phyloP scores from a whole-genome alignment of 2,329 filamentous ascomycete species.

The Trichoderma sp. region DNA sequence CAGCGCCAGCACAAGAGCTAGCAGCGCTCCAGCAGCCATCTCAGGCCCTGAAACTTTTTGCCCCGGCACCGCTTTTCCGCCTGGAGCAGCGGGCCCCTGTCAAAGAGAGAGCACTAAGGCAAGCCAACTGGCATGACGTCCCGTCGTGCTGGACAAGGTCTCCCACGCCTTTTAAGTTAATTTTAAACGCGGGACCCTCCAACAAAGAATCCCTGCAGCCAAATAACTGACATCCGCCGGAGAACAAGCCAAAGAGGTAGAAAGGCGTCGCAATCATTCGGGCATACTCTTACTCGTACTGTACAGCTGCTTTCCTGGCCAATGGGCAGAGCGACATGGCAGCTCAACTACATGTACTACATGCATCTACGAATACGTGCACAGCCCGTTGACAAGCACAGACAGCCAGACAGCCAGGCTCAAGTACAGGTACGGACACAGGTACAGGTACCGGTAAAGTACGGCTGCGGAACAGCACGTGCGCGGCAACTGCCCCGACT shows the following conservation, averaged over 20 bases:
- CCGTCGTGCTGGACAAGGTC: neutral
- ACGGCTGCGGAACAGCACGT: neutral
- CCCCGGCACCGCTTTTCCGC: conserved; percentile 5
- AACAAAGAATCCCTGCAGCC: neutral
- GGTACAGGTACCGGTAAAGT: neutral
- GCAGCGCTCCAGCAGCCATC: neutral
- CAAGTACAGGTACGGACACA: neutral
- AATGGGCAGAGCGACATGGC: neutral
- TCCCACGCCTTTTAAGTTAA: conserved; percentile 3
- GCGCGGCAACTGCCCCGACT: neutral
- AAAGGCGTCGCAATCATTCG: neutral
- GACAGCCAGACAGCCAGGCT: neutral
- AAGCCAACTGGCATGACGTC: conserved; percentile 19
- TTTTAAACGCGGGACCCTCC: neutral
- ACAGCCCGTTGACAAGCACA: neutral
- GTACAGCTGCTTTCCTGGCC: neutral
- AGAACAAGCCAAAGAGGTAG: neutral
- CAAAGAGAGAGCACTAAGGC: conserved; percentile 8
- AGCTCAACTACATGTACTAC: neutral
- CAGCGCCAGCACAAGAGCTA: neutral
- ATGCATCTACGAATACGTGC: neutral
- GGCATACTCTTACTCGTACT: neutral
- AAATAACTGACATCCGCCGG: neutral
- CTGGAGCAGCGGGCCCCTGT: neutral
- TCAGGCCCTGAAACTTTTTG: neutral